Evolutionary conservation across 2,329 filamentous ascomycete genomes (phyloP).

Genomic region (Talaromyces amestolkiae): DNA sequence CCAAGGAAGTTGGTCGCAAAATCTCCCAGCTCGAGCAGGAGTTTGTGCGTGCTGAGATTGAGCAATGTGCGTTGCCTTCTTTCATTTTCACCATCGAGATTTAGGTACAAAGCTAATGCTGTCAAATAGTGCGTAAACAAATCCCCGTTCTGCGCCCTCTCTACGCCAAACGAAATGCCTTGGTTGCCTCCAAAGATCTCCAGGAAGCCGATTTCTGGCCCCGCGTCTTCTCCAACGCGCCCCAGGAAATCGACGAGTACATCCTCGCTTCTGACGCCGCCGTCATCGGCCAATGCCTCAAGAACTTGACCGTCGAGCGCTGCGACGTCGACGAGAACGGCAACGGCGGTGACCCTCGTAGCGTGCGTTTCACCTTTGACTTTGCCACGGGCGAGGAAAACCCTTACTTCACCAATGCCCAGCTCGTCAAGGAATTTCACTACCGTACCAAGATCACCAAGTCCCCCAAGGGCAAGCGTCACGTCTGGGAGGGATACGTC

Average conservation of each 20-base stretch:
- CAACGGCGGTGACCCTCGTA: slow-evolving; percentile 70
- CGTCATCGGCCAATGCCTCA: slow-evolving; percentile 67
- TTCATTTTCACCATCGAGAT: not conserved
- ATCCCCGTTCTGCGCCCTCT: slow-evolving; percentile 66
- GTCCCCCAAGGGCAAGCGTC: slow-evolving; percentile 44
- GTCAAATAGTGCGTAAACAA: slow-evolving; percentile 67
- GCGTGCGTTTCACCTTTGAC: slow-evolving; percentile 71
- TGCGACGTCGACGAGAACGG: slow-evolving; percentile 67
- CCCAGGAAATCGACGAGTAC: slow-evolving; percentile 81
- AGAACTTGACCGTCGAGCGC: slow-evolving; percentile 68
- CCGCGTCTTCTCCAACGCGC: slow-evolving; percentile 85
- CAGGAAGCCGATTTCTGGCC: slow-evolving; percentile 77
- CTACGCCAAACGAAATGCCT: slow-evolving; percentile 70
- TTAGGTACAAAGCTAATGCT: slow-evolving; percentile 6
- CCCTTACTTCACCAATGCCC: slow-evolving; percentile 73
- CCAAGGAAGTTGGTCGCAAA: slow-evolving; percentile 54
- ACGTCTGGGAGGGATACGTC: slow-evolving; percentile 71
- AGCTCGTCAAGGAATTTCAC: slow-evolving; percentile 89
- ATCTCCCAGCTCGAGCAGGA: slow-evolving; percentile 77
- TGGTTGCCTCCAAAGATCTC: slow-evolving; percentile 64
- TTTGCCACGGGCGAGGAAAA: slow-evolving; percentile 64
- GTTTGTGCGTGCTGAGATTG: slow-evolving; percentile 77
- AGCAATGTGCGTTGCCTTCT: slow-evolving; percentile 65
- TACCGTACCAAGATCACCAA: slow-evolving; percentile 62
- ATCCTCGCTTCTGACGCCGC: slow-evolving; percentile 73